Evolutionary conservation across 345 rosid species (phyloP).

Genomic region (Mangifera indica): DNA sequence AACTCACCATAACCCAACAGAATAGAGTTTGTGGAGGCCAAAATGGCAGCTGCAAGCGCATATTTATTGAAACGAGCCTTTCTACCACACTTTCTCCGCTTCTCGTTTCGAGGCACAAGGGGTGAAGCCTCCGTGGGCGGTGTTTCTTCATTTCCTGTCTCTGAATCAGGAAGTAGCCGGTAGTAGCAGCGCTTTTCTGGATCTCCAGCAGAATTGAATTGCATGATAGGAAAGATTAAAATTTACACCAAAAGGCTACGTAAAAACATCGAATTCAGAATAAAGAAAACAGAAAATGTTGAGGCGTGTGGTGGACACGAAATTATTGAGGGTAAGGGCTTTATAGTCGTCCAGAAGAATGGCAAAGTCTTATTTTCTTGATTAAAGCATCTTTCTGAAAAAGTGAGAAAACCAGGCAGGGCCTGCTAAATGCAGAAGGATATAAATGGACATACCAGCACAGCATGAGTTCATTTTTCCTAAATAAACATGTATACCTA

Average conservation of each 20-base stretch:
- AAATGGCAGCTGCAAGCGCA: conserved; percentile 60
- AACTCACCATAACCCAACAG: conserved; percentile 69
- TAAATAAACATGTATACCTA: no score
- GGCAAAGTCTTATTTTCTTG: background rate
- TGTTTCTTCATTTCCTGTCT: background rate
- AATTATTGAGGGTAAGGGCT: no score
- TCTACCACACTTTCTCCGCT: background rate
- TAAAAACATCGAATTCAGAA: background rate
- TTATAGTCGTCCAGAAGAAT: no score
- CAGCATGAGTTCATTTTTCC: background rate
- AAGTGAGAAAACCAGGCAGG: conserved; percentile 22
- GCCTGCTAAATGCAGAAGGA: background rate
- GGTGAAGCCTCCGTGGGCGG: conserved; percentile 7
- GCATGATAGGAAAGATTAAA: conserved; percentile 27
- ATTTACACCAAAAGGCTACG: background rate
- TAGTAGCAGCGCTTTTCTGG: conserved; percentile 19
- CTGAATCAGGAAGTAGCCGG: conserved; percentile 27
- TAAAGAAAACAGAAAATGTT: background rate
- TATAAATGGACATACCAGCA: background rate
- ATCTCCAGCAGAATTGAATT: conserved; percentile 23
- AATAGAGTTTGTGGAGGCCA: conserved; percentile 69
- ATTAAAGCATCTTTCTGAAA: conserved; percentile 5
- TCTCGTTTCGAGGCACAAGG: background rate
- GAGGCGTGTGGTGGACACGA: conserved; percentile 4
- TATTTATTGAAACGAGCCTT: conserved; percentile 37